Evolutionary conservation across 129 eudicot genomes (phyloP).

Genomic region (Escallonia herrerae): DNA sequence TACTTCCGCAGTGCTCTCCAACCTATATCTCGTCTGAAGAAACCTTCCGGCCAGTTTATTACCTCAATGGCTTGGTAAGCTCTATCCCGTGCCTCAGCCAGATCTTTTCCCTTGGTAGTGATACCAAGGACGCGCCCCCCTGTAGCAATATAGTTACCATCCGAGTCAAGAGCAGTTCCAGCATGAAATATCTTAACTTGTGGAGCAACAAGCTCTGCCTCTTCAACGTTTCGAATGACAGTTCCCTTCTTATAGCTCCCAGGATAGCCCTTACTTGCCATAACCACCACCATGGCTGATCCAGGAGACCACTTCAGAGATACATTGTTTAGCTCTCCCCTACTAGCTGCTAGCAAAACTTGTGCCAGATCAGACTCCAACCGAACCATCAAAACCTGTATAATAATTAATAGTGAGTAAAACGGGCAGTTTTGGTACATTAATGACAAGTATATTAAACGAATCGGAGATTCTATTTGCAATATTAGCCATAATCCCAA

Average conservation of each 20-base stretch:
- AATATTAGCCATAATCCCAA: no score
- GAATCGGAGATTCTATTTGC: no score
- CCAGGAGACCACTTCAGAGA: constrained; percentile 80
- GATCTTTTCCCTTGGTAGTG: constrained; percentile 79
- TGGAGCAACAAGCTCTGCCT: constrained; percentile 67
- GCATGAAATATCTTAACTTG: constrained; percentile 78
- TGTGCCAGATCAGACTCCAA: constrained; percentile 87
- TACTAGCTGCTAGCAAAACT: constrained; percentile 85
- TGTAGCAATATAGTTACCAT: constrained; percentile 57
- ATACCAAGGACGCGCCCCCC: constrained; percentile 93
- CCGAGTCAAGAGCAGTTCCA: constrained; percentile 59
- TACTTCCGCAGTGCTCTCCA: constrained; percentile 71
- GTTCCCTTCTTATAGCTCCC: constrained; percentile 70
- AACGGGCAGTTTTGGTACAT: no score
- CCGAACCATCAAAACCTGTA: constrained; percentile 80
- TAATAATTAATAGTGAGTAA: background rate
- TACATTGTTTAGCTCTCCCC: constrained; percentile 51
- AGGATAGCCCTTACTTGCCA: constrained; percentile 97
- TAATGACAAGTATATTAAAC: no score
- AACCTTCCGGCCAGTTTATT: constrained; percentile 78
- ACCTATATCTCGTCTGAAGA: constrained; percentile 71
- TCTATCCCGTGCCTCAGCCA: constrained; percentile 71
- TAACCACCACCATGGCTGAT: constrained; percentile 94
- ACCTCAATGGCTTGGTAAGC: constrained; percentile 74
- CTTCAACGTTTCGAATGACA: constrained; percentile 59